Base-by-base conservation (phyloP, 164 flowering plant genomes). In the Echeveria elegans region DNA sequence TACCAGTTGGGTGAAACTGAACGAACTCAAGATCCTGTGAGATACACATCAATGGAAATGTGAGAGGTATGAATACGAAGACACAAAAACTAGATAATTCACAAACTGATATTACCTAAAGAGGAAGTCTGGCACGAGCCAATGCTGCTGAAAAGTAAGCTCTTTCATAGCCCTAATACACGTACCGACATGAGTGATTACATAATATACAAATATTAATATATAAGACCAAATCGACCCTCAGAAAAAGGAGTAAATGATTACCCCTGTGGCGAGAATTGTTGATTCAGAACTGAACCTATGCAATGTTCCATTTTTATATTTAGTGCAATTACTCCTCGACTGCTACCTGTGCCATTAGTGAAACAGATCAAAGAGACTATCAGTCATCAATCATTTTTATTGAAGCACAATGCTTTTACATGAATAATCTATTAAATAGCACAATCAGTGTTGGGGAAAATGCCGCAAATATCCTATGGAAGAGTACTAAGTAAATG, bases 141-240 rank as follows among this genome's bases (percentile, higher is more conserved):
- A 98, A 95, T 69, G 99, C 92, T 72, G 99, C 98, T 74, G 99
- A 95, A 66, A 95, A 92, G 77, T 95, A 92, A 45, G 99, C 70
- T 72, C 99, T 79, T 45, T 98, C 99, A 82, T 95, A 95, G 47
- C 99, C 98, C 99, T 95, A 77, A 70, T 50, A 64, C 8, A 77
- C 69, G 62, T 24, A 68, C 6, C 29, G 37, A 34, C 7, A 41
- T 59, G 11, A 11, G 40, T 61, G 43, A 69, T 16, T 15, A 65
- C 30, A 34, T 3, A 34, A 3, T 34, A 3, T 7, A 62, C 38
- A 47, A 28, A 58, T 34, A 47, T 28, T n/a, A 70, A 45, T 48
- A 66, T 31, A 6, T 2, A 28, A 34, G 52, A 32, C 47, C 61
- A 47, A 21, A 19, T n/a, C n/a, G 65, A 30, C 1, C 10, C 41